phyloP scores from a whole-genome alignment of 2,329 filamentous ascomycete genomes.

The Sarocladium brachiariae region DNA sequence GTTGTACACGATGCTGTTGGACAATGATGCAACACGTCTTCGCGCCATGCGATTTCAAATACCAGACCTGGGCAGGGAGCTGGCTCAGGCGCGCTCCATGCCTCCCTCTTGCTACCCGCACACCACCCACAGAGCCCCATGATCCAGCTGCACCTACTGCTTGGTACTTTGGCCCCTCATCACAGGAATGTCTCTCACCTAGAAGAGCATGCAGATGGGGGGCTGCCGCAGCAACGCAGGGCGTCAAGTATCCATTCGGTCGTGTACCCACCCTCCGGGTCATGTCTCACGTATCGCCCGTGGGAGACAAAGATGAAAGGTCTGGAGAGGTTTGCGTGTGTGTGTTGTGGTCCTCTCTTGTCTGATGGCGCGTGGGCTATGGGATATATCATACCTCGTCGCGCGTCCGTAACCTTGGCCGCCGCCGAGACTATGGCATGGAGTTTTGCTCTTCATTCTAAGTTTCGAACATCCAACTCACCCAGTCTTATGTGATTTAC shows the following conservation, averaged over 20 bases:
- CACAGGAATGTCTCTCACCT: conserved; percentile 9
- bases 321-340: not conserved
- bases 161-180: conserved; percentile 1
- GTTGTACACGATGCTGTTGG: not conserved
- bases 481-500: conserved; percentile 7
- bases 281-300: conserved; percentile 2
- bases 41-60: conserved; percentile 4
- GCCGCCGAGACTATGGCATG: not conserved
- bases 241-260: not conserved
- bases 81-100: not conserved
- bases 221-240: conserved; percentile 9
- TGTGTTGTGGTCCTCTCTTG: conserved; percentile 1
- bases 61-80: conserved; percentile 5
- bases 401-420: conserved; percentile 1
- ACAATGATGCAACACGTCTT: conserved; percentile 9
- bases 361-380: conserved; percentile 9
- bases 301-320: not conserved
- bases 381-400: conserved; percentile 14
- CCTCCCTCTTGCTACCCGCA: conserved; percentile 6
- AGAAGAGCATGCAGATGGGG: conserved; percentile 8
- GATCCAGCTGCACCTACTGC: conserved; percentile 3
- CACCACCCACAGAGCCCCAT: not conserved
- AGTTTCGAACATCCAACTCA: not conserved
- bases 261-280: conserved; percentile 1
- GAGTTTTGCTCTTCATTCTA: conserved; percentile 3